A percentile compares a stretch with the other conserved stretches of the same genome.
Conservation (phyloP, 441 rosid genomes). For the Euphorbia neoarborescens region DNA sequence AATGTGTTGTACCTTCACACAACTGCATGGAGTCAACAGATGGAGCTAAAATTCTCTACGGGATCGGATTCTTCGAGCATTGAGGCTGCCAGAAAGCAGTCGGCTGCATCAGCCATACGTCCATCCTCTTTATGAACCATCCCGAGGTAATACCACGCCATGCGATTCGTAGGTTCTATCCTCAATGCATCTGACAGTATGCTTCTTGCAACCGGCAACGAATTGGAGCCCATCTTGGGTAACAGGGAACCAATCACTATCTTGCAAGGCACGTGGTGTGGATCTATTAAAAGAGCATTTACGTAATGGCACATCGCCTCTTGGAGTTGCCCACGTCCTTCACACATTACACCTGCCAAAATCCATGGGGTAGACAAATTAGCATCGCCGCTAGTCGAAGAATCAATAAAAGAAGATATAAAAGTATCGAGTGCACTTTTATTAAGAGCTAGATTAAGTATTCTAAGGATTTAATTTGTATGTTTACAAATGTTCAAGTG, state of each 20-base stretch:
- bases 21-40: conserved; percentile 28
- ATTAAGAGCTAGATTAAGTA: background rate
- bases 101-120: conserved; percentile 78
- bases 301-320: conserved; percentile 47
- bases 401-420: background rate
- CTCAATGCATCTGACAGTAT: conserved; percentile 78
- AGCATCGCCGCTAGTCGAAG: background rate
- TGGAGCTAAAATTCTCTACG: conserved; percentile 64
- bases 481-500: no score
- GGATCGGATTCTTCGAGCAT: conserved; percentile 92
- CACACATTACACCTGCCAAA: conserved; percentile 54
- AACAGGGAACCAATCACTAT: conserved; percentile 49
- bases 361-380: background rate
- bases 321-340: conserved; percentile 49
- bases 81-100: conserved; percentile 87
- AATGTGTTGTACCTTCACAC: conserved; percentile 14
- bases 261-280: conserved; percentile 54
- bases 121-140: conserved; percentile 69
- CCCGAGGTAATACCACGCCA: conserved; percentile 87
- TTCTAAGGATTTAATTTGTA: background rate
- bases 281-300: conserved; percentile 54
- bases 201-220: conserved; percentile 71
- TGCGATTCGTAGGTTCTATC: conserved; percentile 71
- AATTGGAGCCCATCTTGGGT: conserved; percentile 40
- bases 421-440: background rate